phyloP scores from a whole-genome alignment of 1,139 yeast genomes.

The Kazachstania sp. region DNA sequence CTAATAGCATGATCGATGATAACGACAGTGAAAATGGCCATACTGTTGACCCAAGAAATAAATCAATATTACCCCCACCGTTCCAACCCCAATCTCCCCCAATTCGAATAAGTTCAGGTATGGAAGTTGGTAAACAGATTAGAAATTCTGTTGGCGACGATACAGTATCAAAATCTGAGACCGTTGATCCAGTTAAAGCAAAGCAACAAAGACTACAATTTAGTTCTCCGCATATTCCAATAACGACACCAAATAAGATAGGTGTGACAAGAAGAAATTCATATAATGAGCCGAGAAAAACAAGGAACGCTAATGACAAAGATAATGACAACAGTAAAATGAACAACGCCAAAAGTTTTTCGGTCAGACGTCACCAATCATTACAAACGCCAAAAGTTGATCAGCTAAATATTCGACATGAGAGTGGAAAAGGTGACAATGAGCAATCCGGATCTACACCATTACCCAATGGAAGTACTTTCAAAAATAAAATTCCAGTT shows the following conservation, averaged over 20 bases:
- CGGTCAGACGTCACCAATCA: neutral
- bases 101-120: conserved; percentile 29
- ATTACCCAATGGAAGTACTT: neutral
- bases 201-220: conserved; percentile 25
- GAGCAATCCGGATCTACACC: conserved; percentile 1
- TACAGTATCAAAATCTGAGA: conserved; percentile 29
- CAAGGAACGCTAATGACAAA: conserved; percentile 4
- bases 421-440: neutral
- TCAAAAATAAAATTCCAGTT: neutral
- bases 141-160: conserved; percentile 19
- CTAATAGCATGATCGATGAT: conserved; percentile 5
- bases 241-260: conserved; percentile 28
- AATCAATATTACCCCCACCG: conserved; percentile 30
- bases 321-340: neutral
- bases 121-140: conserved; percentile 20
- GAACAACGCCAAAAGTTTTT: neutral
- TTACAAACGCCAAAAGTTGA: conserved; percentile 37
- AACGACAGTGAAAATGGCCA: conserved; percentile 7
- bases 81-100: conserved; percentile 31
- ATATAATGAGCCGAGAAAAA: conserved; percentile 11
- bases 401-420: conserved; percentile 26
- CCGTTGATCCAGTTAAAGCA: conserved; percentile 30
- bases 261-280: conserved; percentile 24
- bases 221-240: conserved; percentile 22
- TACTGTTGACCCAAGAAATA: conserved; percentile 23